Base-by-base conservation (phyloP, 352 stramenopile genomes). In the Globisporangium spiculum region DNA sequence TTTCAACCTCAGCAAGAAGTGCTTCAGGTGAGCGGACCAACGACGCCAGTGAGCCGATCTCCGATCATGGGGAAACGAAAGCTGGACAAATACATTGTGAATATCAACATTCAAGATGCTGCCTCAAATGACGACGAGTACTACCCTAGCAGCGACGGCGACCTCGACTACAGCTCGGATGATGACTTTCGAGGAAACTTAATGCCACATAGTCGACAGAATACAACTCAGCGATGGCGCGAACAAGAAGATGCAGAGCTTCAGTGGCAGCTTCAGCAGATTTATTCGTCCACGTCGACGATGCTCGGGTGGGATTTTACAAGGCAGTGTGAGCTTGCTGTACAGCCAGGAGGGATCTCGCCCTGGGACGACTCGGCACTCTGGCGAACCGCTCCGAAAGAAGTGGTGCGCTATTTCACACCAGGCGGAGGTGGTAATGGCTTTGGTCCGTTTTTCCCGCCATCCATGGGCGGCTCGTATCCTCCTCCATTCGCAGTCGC, bases 251-350 rank as follows among this genome's bases (percentile, higher is more conserved):
- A 85, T 55, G 66, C 75, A 5, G 73, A 88, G 52, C 73, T 93
- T 5, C 74, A 86, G 60, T 88, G 74, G 82, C 84, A 93, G 24
- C 63, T 95, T 32, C 75, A 91, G 68, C 75, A 91, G 52, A 84
- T 93, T 14, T 95, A 95, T 58, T 75, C 81, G n/a, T 83, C 81
- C 1, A 88, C 80, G 24, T 83, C 87, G 14, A 79, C 73, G 34
- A 68, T 90, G n/a, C 85, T 91, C 57, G 87, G 87, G 27, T 95
- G 85, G 85, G 85, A 95, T 65, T 91, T 93, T 61, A 70, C 70
- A 8, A 68, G 70, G 22, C 85, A 93, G 63, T 77, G 81, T 6
- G 81, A 91, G 57, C 66, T 91, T 1, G 30, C 55, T 32, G 61
- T 69, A 10, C 22, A 60, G 1, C n/a, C 62, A 14, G 57, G 57